Percentiles rank a stretch among this genome's conserved stretches.
Evolutionary conservation across 176 grass and related monocot species (phyloP).

Genomic region (Avena eriantha): DNA sequence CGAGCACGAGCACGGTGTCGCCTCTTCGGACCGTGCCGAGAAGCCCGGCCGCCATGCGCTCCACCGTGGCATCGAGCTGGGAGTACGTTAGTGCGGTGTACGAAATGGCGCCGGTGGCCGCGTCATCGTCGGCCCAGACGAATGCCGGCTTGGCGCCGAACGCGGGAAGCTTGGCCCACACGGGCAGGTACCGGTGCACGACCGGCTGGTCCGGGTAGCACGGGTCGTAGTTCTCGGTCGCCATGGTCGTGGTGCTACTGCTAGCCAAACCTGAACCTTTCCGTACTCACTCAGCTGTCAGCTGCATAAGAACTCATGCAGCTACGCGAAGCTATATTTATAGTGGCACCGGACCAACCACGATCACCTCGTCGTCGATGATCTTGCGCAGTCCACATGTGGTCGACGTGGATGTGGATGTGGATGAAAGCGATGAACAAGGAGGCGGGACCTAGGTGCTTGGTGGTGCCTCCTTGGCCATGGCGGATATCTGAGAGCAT

Average conservation of each 20-base stretch:
- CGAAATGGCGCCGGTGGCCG: background rate
- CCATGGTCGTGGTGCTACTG: constrained; percentile 35
- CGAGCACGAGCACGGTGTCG: constrained; percentile 62
- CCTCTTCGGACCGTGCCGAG: constrained; percentile 40
- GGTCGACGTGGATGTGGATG: background rate
- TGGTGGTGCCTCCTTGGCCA: constrained; percentile 35
- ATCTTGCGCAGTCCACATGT: background rate
- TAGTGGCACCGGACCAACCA: background rate
- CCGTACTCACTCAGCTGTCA: background rate
- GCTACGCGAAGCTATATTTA: background rate
- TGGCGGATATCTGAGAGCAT: constrained; percentile 52
- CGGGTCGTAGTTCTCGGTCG: constrained; percentile 68
- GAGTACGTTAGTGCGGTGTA: constrained; percentile 50
- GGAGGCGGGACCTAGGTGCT: background rate
- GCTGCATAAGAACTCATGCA: background rate
- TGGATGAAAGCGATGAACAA: background rate
- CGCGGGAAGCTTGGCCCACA: constrained; percentile 57
- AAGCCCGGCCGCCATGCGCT: constrained; percentile 51
- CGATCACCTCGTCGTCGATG: background rate
- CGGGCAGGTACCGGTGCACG: constrained; percentile 58
- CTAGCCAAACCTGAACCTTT: background rate
- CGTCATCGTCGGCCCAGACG: constrained; percentile 48
- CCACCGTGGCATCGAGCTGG: constrained; percentile 45
- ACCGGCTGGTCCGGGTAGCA: constrained; percentile 75
- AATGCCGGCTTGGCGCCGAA: constrained; percentile 57